Conservation (phyloP, 192 early-diverging fungal genomes). For the Linnemannia hyalina region DNA sequence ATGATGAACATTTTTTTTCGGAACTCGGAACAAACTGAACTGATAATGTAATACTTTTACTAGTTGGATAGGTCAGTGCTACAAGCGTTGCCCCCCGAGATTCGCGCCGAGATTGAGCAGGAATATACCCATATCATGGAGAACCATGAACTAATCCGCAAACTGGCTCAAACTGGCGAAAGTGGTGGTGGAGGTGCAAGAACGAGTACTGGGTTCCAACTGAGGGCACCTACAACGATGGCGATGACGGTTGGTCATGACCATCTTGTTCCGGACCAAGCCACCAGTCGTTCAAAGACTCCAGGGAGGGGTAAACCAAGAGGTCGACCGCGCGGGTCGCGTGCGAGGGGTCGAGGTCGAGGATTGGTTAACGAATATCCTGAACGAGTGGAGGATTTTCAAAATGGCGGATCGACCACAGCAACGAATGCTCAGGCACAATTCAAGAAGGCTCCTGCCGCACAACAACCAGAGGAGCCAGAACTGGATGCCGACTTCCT, state of each 20-base stretch:
- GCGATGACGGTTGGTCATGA: neutral
- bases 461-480: neutral
- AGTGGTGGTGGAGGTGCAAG: neutral
- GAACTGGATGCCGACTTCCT: constrained; percentile 31
- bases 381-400: neutral
- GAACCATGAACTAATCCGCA: constrained; percentile 32
- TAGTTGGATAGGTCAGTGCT: constrained; percentile 50
- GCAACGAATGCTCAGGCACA: neutral
- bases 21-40: too few species aligned
- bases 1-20: too few species aligned
- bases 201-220: neutral
- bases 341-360: constrained; percentile 5
- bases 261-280: neutral
- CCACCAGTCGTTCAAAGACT: neutral
- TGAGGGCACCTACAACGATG: neutral
- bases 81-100: constrained; percentile 41
- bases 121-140: constrained; percentile 49
- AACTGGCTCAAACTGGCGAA: constrained; percentile 11
- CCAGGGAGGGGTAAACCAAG: neutral
- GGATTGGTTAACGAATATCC: neutral
- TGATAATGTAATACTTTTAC: neutral
- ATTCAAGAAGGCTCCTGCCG: neutral
- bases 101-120: constrained; percentile 52
- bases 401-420: neutral
- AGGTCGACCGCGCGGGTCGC: neutral